A percentile compares a stretch with the other conserved stretches of the same genome.
These are phyloP conservation scores for Lyophyllum shimeji DNA, from an alignment of 768 basidiomycete species.

Conservation along the genomic window DNA sequence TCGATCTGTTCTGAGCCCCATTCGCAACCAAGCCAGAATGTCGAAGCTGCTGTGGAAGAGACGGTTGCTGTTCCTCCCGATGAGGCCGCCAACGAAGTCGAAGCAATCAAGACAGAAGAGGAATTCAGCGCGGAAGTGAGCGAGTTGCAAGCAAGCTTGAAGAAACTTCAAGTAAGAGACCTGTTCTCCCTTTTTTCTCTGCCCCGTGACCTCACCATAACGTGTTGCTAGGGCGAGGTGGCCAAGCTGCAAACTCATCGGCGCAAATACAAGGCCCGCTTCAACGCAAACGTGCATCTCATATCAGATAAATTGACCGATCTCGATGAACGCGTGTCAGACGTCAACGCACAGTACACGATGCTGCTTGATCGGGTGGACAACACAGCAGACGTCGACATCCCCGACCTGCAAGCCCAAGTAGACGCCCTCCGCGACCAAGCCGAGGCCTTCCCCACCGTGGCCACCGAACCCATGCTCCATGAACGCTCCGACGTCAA, in stretches of 20 bases:
- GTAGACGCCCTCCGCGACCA: slow-evolving; percentile 37
- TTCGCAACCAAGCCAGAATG: not conserved
- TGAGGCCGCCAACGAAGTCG: not conserved
- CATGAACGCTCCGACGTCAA: slow-evolving; percentile 26
- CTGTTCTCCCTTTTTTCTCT: not conserved
- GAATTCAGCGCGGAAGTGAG: slow-evolving; percentile 1
- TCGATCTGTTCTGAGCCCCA: slow-evolving; percentile 14
- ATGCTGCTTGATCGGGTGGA: slow-evolving; percentile 36
- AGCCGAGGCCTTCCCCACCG: slow-evolving; percentile 15
- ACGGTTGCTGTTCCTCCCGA: not conserved
- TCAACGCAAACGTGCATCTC: slow-evolving; percentile 38
- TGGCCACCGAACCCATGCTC: slow-evolving; percentile 1
- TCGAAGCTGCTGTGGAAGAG: not conserved
- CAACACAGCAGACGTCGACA: slow-evolving; percentile 26
- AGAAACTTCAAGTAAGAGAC: slow-evolving; percentile 20
- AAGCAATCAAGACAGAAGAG: not conserved
- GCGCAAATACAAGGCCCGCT: slow-evolving; percentile 40
- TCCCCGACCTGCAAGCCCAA: slow-evolving; percentile 34
- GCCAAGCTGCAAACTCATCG: slow-evolving; percentile 36
- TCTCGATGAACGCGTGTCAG: slow-evolving; percentile 39
- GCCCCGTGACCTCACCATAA: not conserved
- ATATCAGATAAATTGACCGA: slow-evolving; percentile 38
- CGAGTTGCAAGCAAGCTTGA: slow-evolving; percentile 11
- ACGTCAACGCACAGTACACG: slow-evolving; percentile 35
- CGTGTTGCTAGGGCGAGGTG: slow-evolving; percentile 32